phyloP scores from a whole-genome alignment of 2,329 filamentous ascomycete species.

The Aspergillus neoniger region DNA sequence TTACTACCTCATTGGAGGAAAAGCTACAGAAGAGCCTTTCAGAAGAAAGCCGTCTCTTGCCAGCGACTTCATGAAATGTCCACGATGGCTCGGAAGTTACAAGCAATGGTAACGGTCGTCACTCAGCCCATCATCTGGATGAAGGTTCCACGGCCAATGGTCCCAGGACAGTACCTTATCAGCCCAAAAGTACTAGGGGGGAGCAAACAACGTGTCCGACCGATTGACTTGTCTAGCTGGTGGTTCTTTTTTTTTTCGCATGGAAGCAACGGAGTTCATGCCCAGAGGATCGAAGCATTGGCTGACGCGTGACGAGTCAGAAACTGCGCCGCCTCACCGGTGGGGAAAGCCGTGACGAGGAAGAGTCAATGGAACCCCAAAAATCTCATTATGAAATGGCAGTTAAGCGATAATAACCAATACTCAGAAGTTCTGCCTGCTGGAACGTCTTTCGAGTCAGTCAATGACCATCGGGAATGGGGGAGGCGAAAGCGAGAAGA shows the following conservation, averaged over 20 bases:
- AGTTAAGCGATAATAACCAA: background rate
- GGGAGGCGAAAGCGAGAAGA: background rate
- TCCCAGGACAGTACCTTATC: background rate
- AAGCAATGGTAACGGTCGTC: background rate
- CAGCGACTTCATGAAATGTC: constrained; percentile 6
- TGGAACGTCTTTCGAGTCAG: background rate
- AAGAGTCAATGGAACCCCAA: background rate
- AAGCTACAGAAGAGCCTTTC: background rate
- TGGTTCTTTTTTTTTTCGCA: constrained; percentile 11
- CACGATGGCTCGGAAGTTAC: constrained; percentile 19
- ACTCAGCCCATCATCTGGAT: constrained; percentile 7
- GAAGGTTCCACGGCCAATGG: background rate
- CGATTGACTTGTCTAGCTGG: constrained; percentile 18
- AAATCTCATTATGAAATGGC: background rate
- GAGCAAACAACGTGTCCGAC: constrained; percentile 3
- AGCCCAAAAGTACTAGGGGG: background rate
- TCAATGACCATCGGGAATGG: constrained; percentile 14
- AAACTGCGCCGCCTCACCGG: constrained; percentile 14
- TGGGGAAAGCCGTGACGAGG: constrained; percentile 1
- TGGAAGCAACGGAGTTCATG: constrained; percentile 10
- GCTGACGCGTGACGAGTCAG: constrained; percentile 38
- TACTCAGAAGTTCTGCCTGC: background rate
- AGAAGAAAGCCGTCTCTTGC: background rate
- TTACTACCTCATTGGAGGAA: background rate
- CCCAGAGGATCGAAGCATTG: constrained; percentile 11